These are phyloP conservation scores for Davidsoniella neocaledoniae DNA, from an alignment of 2,329 filamentous ascomycete genomes.

Conservation along the genomic window DNA sequence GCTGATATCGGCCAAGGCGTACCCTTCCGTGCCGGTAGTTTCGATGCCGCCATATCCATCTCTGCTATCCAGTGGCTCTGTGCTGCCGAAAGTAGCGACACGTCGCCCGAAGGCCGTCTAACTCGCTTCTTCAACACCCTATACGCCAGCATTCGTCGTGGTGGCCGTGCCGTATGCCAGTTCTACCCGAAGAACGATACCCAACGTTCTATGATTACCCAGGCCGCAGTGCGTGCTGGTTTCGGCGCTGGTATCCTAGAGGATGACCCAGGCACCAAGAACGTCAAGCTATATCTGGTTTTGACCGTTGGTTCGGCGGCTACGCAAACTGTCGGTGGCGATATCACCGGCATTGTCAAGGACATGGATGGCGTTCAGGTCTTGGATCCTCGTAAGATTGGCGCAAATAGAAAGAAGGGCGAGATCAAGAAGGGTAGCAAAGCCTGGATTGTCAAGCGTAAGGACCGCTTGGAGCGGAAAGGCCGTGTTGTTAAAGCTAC, in stretches of 20 bases:
- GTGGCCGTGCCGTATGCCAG: slow-evolving; percentile 83
- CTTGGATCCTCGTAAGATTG: slow-evolving; percentile 42
- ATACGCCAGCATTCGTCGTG: slow-evolving; percentile 67
- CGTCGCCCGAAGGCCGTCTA: slow-evolving; percentile 61
- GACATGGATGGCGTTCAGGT: slow-evolving; percentile 83
- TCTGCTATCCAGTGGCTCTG: slow-evolving; percentile 97
- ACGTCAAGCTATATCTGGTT: slow-evolving; percentile 88
- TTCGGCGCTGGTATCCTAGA: slow-evolving; percentile 91
- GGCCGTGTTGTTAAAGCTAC: slow-evolving; percentile 85
- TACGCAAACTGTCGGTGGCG: slow-evolving; percentile 37
- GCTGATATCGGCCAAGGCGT: slow-evolving; percentile 92
- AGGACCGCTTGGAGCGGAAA: slow-evolving; percentile 85
- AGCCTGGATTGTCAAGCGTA: slow-evolving; percentile 70
- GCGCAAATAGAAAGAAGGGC: slow-evolving; percentile 23
- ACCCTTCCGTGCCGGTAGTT: slow-evolving; percentile 78
- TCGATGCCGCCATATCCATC: slow-evolving; percentile 91
- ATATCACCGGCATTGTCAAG: slow-evolving; percentile 79
- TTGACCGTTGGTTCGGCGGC: slow-evolving; percentile 61
- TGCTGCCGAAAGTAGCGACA: slow-evolving; percentile 80
- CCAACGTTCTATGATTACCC: slow-evolving; percentile 82
- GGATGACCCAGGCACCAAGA: slow-evolving; percentile 93
- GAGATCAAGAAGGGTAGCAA: slow-evolving; percentile 66
- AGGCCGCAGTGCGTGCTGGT: slow-evolving; percentile 78
- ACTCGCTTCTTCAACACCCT: slow-evolving; percentile 82
- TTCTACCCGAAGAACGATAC: slow-evolving; percentile 95